Evolutionary conservation across 306 rosid genomes (phyloP), one percentile per base, ranked within the genome.

Genomic region (Acmispon strigosus): DNA sequence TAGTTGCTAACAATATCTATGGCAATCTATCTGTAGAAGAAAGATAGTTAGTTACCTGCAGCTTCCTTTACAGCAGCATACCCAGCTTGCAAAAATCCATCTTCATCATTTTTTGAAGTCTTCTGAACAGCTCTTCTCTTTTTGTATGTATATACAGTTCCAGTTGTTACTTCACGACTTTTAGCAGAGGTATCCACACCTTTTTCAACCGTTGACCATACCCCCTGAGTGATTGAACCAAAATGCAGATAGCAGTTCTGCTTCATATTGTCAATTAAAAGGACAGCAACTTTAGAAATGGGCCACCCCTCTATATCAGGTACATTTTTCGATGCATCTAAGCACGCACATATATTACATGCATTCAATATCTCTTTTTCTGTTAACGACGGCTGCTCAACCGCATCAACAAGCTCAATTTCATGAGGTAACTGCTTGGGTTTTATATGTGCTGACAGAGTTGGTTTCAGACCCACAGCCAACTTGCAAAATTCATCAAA

Each of bases 161-260:
- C 89, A 18, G 2, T 54, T 42, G 48, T 41, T 69, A 47, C 80
- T 55, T 80, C 77, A 57, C 74, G 78, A 79, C 52, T 68, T 74
- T 70, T 78, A 61, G 52, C 36, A 18, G 62, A 70, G 52, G 42
- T 19, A 32, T 81, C 86, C 50, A 72, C 63, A 36, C 74, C 89
- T 78, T 86, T 88, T 76, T 87, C 92, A 76, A 89, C 66, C 79
- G 84, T 69, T 39, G 96, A 89, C 96, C 96, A 87, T 37, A 82
- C 88, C 24, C 98, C 94, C 41, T 80, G 68, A 13, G 96, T 92
- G 51, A 55, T 66, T 73, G 83, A 83, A 83, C 74, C 41, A 68
- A 57, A 76, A 41, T 5, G 41, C 81, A 92, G 84, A 20, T 67
- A 58, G 76, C 92, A 92, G 24, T 80, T 76, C 75, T 92, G 90